These are phyloP conservation scores for Neocallimastix lanati DNA, from an alignment of 192 early-diverging fungal genomes.

Conservation along the genomic window DNA sequence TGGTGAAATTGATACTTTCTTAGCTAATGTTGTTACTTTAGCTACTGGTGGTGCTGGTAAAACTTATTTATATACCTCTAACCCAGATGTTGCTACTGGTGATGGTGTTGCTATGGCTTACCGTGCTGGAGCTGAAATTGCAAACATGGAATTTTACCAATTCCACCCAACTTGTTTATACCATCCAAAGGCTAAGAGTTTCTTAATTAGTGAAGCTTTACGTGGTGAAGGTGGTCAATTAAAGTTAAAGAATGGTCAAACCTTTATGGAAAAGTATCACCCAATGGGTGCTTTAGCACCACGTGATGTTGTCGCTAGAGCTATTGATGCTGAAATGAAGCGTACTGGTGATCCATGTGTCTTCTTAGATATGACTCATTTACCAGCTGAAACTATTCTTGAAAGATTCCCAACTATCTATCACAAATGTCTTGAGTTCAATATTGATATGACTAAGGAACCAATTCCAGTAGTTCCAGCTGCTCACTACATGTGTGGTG, in stretches of 20 bases:
- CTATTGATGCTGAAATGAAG: neutral
- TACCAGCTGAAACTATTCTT: neutral
- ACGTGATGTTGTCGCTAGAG: neutral
- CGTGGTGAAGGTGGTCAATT: neutral
- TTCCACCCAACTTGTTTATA: neutral
- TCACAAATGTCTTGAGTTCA: neutral
- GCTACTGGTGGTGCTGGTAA: neutral
- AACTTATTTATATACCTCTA: neutral
- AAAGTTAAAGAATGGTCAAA: neutral
- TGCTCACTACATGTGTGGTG: neutral
- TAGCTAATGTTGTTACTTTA: neutral
- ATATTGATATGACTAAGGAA: slow-evolving; percentile 93
- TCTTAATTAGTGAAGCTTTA: neutral
- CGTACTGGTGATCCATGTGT: neutral
- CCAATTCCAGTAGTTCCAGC: slow-evolving; percentile 53
- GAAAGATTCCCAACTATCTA: neutral
- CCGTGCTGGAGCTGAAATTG: neutral
- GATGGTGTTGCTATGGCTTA: neutral
- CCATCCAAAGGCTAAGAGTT: neutral
- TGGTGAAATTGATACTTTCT: neutral
- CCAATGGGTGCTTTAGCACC: neutral
- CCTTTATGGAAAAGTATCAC: neutral
- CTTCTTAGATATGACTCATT: neutral
- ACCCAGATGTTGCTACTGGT: neutral
- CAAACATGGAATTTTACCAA: neutral